Evolutionary conservation across 805 yeast genomes (phyloP), one percentile per base, ranked within the genome.

Genomic region (Saccharomycopsis sp.): DNA sequence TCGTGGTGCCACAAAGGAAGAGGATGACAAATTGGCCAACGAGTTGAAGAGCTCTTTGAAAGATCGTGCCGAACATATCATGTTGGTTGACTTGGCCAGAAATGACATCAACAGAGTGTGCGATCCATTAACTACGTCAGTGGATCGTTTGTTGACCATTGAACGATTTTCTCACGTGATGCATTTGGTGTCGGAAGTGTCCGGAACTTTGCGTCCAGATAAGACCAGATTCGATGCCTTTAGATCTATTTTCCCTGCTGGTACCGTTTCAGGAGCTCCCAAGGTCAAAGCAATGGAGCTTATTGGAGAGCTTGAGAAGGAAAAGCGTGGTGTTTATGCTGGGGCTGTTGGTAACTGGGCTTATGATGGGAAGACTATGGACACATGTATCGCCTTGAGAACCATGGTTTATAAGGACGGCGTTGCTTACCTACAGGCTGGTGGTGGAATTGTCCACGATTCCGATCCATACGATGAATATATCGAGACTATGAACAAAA

Each of bases 281-380:
- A 94, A 94, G 73, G 96, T 94, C 49, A 84, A 82, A 66, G 99
- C 99, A 8, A 94, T 94, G 98, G 96, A 92, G 72, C 77, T 94
- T 51, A 90, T 94, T 66, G 87, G 88, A 19, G 96, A 89, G 70
- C 75, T 93, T 53, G 99, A 94, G 70, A 80, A 82, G 62, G 98
- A 93, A 69, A 89, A 90, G 68, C 80, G 99, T 69, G 99, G 98
- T 52, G 92, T 93, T 7, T 94, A 94, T 69, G 99, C 99, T 0
- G 99, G 99, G 62, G 99, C 99, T 1, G 98, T 94, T 19, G 99
- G 99, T 5, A 87, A 88, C 70, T 94, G 97, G 97, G 91, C 97
- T 0, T 94, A 92, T 70, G 97, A 91, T 67, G 90, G 93, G n/a
- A 83, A 82, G 65, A 81, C 90, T 29, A 93, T 94, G 98, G 96